Conservation (phyloP, 306 rosid genomes). For the Acmispon strigosus region DNA sequence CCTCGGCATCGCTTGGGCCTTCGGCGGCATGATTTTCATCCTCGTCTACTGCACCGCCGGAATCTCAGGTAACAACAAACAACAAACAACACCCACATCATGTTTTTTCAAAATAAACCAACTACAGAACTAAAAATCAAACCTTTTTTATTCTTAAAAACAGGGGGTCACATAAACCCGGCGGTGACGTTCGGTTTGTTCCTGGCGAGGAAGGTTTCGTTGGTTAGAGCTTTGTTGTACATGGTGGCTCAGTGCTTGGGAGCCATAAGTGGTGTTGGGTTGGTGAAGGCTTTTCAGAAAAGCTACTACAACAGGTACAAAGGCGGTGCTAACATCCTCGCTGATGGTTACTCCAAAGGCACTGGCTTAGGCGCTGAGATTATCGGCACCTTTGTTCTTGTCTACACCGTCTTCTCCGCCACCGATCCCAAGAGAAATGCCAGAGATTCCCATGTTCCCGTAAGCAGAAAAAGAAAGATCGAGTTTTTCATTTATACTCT, state of each 20-base stretch:
- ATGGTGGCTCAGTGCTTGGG: constrained; percentile 41
- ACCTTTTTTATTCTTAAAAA: too few relatives aligned
- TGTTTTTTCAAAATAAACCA: background rate
- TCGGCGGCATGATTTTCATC: constrained; percentile 51
- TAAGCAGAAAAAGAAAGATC: background rate
- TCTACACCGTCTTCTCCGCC: constrained; percentile 48
- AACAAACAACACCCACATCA: background rate
- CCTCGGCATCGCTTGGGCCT: constrained; percentile 52
- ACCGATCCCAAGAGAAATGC: constrained; percentile 43
- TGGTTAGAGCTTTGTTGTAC: constrained; percentile 31
- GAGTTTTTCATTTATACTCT: background rate
- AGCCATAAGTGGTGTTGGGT: constrained; percentile 33
- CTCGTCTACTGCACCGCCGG: constrained; percentile 55
- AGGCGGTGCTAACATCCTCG: constrained; percentile 32
- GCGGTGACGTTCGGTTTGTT: constrained; percentile 44
- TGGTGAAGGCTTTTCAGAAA: constrained; percentile 31
- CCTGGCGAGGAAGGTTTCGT: constrained; percentile 34
- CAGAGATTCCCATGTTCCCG: constrained; percentile 45
- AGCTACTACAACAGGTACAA: constrained; percentile 29
- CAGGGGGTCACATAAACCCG: constrained; percentile 43
- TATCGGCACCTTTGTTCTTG: constrained; percentile 37
- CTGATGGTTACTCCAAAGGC: constrained; percentile 29
- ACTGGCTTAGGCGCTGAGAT: constrained; percentile 42
- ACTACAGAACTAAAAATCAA: too few relatives aligned
- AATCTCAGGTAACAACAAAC: constrained; percentile 23